Evolutionary conservation across 2,329 filamentous ascomycete genomes (phyloP), one percentile per base, ranked within the genome.

Genomic region (Paraphaeosphaeria sporulosa): DNA sequence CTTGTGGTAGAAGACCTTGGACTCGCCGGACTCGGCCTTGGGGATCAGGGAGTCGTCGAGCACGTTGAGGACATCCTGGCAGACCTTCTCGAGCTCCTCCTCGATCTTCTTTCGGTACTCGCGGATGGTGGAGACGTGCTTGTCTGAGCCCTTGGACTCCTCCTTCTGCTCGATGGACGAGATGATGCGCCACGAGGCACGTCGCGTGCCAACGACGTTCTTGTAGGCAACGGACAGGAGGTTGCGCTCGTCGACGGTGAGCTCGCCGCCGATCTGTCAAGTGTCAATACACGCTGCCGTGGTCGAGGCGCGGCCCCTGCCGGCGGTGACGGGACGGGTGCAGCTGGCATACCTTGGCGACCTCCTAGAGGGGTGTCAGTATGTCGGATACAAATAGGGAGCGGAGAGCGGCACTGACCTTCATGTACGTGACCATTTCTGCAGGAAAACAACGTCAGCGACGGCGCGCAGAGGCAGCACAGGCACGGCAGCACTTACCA

Each of bases 1-100:
- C 90, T 98, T 98, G 90, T 97, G 94, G 87, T 98, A 98, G 84
- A 98, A 98, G 80, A 98, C 94, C 90, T 97, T 98, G 81, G 93
- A 97, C 87, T 98, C 94, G 85, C 94, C 94, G 71, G 92, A 91
- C 83, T 95, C 91, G 79, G 94, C 94, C 83, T 95, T 94, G 82
- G 94, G 94, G 79, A 98, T 98, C 77, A 98, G 87, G 79, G 89
- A 90, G 78, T 97, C 86, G 81, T 97, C 94, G 70, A 98, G 87
- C 73, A 98, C 94, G 76, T 97, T 90, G 72, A 98, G 90, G 72
- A 97, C 93, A 85, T 98, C 94, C 85, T 97, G 89, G 89, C 94
- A 98, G 83, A 97, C 93, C 86, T 94, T 92, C 88, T 95, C 94
- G 75, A 98, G 90, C 86, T 98, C 94, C 76, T 86, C 86, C 88